Evolutionary conservation across 2,329 filamentous ascomycete species (phyloP), one percentile per base, ranked within the genome.

Genomic region (Pyricularia sp.): DNA sequence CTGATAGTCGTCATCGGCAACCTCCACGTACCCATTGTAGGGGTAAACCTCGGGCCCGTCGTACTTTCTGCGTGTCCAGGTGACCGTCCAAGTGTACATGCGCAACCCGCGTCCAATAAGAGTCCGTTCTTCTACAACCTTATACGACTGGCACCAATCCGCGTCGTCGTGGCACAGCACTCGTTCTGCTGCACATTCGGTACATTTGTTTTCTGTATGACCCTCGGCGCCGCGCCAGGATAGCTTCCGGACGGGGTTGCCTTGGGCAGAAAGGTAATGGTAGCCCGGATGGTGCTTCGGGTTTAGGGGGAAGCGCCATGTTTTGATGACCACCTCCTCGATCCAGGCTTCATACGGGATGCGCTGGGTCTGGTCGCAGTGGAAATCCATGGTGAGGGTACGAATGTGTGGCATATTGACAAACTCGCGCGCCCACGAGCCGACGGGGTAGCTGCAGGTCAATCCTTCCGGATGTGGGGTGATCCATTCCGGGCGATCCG

Each of bases 261-360:
- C 61, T 10, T 62, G n/a, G 28, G 35, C 61, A 4, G 61, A 62
- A 6, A 62, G 35, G 26, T 49, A 62, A 28, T 62, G 61, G 24
- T 62, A 53, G 40, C 61, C 61, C 4, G 26, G 33, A 35, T 62
- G 61, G 49, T 55, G 49, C n/a, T 62, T 62, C 13, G 61, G 61
- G 61, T 62, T 62, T n/a, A 62, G 16, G 16, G 61, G 61, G 26
- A 62, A 62, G 7, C 35, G 59, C 61, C 61, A 62, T 9, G 61
- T 44, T 8, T 30, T 6, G 19, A 55, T 55, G 33, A 62, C 40
- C n/a, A 40, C 61, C 10, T 19, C 16, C n/a, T 62, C 61, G 22
- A 62, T 19, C 33, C 33, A 44, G 10, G 33, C 22, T 19, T 44
- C 33, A 4, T 40, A 53, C 4, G 4, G 9, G 3, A 28, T 12